Evolutionary conservation across 2,329 filamentous ascomycete genomes (phyloP), one percentile per base, ranked within the genome.

Genomic region (Fulvia fulva): DNA sequence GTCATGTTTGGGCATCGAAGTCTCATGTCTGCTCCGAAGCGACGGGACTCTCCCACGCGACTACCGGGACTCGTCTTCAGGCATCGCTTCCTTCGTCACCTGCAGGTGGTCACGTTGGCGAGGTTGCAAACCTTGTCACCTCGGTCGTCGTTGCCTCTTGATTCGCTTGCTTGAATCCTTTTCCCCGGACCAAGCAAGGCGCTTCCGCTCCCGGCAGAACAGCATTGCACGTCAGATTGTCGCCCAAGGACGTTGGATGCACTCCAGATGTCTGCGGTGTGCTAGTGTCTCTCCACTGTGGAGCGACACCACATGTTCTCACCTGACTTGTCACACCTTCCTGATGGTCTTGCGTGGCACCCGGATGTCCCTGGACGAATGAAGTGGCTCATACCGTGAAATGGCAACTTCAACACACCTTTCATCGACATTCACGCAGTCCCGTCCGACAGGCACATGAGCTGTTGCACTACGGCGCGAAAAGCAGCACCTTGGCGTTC

Each of bases 281-380:
- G 14, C 46, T 41, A 41, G 37, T 8, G 16, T 6, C 37, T n/a
- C 1, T 7, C 16, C 37, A 11, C 14, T 41, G 37, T 41, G 16
- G n/a, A 41, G n/a, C 37, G 37, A 41, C 37, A 25, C 19, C 30
- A 53, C 32, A 41, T 9, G 4, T 25, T n/a, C 45, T 56, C 45
- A 49, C 45, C 53, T 56, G 53, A 56, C 25, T 44, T 51, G 19
- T 56, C 53, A 51, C 30, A 59, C 43, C 44, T 41, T 28, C 22
- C 11, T 26, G 45, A 23, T 50, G 26, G n/a, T n/a, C n/a, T 16
- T 19, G 16, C 14, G 14, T 3, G 19, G 19, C 16, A n/a, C 14
- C 14, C n/a, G n/a, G n/a, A n/a, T n/a, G n/a, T n/a, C 19, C 37
- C 37, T n/a, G 37, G 2, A 41, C 37, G 37, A 19, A 7, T 41